phyloP scores from a whole-genome alignment of 1,284 basidiomycete genomes.

The Fomitopsis palustris region DNA sequence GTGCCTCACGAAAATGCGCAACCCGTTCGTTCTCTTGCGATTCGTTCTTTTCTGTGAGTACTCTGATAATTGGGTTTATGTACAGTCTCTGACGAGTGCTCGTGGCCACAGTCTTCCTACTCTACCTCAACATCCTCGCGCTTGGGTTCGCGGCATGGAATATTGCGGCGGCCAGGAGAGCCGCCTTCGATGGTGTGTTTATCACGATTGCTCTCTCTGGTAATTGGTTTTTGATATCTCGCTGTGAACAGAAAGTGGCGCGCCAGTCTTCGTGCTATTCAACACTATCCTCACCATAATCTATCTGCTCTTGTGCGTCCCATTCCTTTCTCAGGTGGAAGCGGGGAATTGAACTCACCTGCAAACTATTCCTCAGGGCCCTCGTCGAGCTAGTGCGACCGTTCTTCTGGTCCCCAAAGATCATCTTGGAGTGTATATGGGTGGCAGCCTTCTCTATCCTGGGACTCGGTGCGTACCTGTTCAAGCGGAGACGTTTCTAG shows the following conservation, averaged over 20 bases:
- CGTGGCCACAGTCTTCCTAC: conserved; percentile 41
- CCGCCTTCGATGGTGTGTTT: neutral
- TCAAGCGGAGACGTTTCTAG: neutral
- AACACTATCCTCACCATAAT: conserved; percentile 44
- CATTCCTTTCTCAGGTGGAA: neutral
- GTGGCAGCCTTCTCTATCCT: neutral
- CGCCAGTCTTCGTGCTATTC: conserved; percentile 49
- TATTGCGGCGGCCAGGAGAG: conserved; percentile 34
- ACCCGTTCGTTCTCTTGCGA: conserved; percentile 49
- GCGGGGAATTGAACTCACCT: neutral
- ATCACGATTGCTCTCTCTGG: neutral
- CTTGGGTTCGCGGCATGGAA: conserved; percentile 60
- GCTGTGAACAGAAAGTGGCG: conserved; percentile 37
- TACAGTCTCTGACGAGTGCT: conserved; percentile 4
- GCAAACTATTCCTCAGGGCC: neutral
- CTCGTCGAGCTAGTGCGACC: neutral
- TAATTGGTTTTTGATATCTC: conserved; percentile 1
- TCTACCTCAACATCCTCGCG: conserved; percentile 47
- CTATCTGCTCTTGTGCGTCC: conserved; percentile 44
- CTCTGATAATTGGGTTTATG: neutral
- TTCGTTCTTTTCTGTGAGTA: conserved; percentile 54
- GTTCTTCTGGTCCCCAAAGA: conserved; percentile 1
- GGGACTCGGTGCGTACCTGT: conserved; percentile 9
- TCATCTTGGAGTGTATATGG: conserved; percentile 5
- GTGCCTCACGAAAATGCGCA: conserved; percentile 27